Percentiles rank a stretch among this genome's conserved stretches.
phyloP scores from a whole-genome alignment of 805 yeast genomes.

The Pichia pseudocactophila region DNA sequence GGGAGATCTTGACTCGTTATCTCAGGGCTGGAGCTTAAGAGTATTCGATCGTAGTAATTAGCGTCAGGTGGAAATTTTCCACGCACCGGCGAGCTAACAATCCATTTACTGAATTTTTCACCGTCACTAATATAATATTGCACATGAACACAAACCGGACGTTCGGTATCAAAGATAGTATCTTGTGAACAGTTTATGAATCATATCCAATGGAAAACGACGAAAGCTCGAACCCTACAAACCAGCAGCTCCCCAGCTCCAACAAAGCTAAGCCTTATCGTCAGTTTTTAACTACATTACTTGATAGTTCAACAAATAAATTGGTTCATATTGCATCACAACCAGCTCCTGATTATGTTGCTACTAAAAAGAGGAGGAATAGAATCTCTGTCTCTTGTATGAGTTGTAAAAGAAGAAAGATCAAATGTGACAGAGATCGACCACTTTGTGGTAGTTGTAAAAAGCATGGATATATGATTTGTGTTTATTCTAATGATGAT shows the following conservation, averaged over 20 bases:
- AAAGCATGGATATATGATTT: slow-evolving; percentile 3
- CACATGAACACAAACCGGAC: too few relatives aligned
- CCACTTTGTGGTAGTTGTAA: slow-evolving; percentile 30
- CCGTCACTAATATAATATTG: too few relatives aligned
- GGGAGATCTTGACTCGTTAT: too few relatives aligned
- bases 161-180: not conserved
- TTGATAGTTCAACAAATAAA: slow-evolving; percentile 9
- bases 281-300: slow-evolving; percentile 8
- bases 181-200: not conserved
- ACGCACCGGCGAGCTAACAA: too few relatives aligned
- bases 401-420: slow-evolving; percentile 40
- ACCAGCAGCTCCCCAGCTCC: too few relatives aligned
- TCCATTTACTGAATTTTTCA: too few relatives aligned
- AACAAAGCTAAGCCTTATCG: slow-evolving; percentile 5
- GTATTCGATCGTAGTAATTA: too few relatives aligned
- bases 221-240: too few relatives aligned
- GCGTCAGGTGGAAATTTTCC: too few relatives aligned
- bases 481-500: slow-evolving; percentile 7
- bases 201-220: too few relatives aligned
- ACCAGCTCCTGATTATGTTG: slow-evolving; percentile 7
- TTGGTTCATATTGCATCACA: slow-evolving; percentile 9
- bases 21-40: too few relatives aligned
- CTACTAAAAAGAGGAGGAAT: slow-evolving; percentile 31
- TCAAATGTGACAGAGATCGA: slow-evolving; percentile 32
- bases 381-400: slow-evolving; percentile 35